Evolutionary conservation across 2,329 filamentous ascomycete species (phyloP), one percentile per base, ranked within the genome.

Genomic region (Penicillium sp.): DNA sequence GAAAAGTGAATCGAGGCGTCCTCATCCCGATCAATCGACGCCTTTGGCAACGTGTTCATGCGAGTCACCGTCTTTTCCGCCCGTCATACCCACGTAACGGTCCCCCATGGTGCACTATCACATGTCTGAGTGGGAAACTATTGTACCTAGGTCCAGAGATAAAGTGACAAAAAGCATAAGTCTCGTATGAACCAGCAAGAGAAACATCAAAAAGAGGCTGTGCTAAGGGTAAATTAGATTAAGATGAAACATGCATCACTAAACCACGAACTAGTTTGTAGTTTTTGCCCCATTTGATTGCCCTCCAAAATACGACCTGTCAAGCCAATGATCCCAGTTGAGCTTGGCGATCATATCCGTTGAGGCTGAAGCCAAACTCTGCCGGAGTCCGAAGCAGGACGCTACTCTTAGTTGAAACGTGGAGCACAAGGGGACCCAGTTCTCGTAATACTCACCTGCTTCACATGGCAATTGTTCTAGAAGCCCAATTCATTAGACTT

Each of bases 401-500:
- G 9, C 33, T 16, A 36, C n/a, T 7, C 6, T 36, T 36, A 36
- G n/a, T 15, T 52, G 54, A 54, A 51, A 56, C 45, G 47, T 23
- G 46, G 47, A 48, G 47, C 39, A 26, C 18, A 38, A 13, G 18
- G 9, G 12, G 21, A 42, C 26, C 21, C 23, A 28, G 7, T 7
- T 6, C 24, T 26, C 24, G 24, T 26, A 7, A 2, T 26, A 26
- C 24, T 42, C 39, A 42, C 15, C 15, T 23, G 28, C 26, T 56
- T 56, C 47, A 56, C 48, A 55, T 53, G 52, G 43, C 33, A 47
- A 29, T 42, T 49, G 33, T 54, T 52, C 55, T 57, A 57, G 49
- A 54, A 55, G 47, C 10, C 2, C 18, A 56, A 57, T 18, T 56
- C 54, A 54, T 61, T 55, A 42, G 57, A 18, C 15, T 36, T 36